Conservation (phyloP, 208 protist species). For the Vickermania spadyakhi region DNA sequence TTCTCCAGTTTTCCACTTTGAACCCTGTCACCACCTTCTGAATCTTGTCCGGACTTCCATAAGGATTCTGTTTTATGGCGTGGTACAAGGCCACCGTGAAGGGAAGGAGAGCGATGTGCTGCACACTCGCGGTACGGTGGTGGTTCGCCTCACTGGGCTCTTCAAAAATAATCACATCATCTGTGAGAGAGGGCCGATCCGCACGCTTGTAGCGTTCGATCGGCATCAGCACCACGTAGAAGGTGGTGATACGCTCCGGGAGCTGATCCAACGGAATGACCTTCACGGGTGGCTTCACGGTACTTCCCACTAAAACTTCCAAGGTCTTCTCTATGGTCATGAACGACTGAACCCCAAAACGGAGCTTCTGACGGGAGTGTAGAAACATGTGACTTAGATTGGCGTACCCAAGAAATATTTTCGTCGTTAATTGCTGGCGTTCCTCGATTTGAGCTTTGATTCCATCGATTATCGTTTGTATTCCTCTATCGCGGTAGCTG, state of each 20-base stretch:
- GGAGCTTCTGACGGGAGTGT: too few species aligned
- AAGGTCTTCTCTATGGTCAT: neutral
- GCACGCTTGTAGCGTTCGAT: neutral
- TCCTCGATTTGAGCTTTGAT: too few species aligned
- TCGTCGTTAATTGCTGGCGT: too few species aligned
- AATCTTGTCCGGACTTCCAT: neutral
- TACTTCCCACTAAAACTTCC: neutral
- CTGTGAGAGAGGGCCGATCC: neutral
- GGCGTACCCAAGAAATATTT: too few species aligned
- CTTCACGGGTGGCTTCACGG: neutral
- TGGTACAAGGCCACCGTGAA: neutral
- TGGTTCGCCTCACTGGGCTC: neutral
- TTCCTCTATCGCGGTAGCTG: neutral
- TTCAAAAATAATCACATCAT: neutral
- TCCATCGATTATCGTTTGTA: too few species aligned
- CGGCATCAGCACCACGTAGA: neutral
- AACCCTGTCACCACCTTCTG: neutral
- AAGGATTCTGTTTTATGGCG: neutral
- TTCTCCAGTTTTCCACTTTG: neutral
- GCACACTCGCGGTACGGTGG: neutral
- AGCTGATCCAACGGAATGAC: neutral
- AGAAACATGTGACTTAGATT: too few species aligned
- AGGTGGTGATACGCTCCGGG: neutral
- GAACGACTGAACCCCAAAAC: neutral
- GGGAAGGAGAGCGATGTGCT: neutral